Base-by-base conservation (phyloP, 305 asterid species). In the Fraxinus floribunda region DNA sequence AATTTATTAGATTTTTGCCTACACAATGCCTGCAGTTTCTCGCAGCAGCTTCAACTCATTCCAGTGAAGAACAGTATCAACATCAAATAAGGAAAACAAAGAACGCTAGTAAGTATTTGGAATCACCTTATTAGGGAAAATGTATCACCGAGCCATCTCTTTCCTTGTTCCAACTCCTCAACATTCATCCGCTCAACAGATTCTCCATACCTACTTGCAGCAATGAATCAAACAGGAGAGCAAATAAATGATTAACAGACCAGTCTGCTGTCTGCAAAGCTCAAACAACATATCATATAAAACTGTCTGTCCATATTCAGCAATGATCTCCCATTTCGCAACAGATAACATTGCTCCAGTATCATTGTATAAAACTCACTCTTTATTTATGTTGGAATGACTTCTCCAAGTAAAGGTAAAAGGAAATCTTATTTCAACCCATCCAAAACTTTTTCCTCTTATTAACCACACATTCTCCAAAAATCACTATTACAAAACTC, bases 91-190 rank as follows among this genome's bases (percentile, higher is more conserved):
- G 70, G 70, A 20, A 57, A 60, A 60, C 30, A 60, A 7, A 60
- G 70, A 8, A 60, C 5, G 30, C 70, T 18, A 60, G 8, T 60
- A 60, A 60, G 70, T 20, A 60, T 64, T 64, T 64, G 49, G 5
- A 36, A 73, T 55, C 76, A 93, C 98, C 98, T 88, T 87, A 96
- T 96, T 72, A 96, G 91, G 80, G 89, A 83, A 89, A 94, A 96
- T 57, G 98, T 90, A 83, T 94, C 94, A 52, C 90, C 84, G 77
- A 96, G 97, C 99, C 99, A 96, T 89, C 87, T 89, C 89, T 93
- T 94, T 85, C 99, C 99, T 90, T 83, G 82, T 84, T 92, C 97
- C 71, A 96, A 87, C 70, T 94, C 99, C 87, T 91, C 94, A 78
- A 64, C 29, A 57, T 90, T 93, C 90, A 96, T 96, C 87, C 99